Evolutionary conservation across 345 rosid species (phyloP).

Genomic region (Citrus cavaleriei): DNA sequence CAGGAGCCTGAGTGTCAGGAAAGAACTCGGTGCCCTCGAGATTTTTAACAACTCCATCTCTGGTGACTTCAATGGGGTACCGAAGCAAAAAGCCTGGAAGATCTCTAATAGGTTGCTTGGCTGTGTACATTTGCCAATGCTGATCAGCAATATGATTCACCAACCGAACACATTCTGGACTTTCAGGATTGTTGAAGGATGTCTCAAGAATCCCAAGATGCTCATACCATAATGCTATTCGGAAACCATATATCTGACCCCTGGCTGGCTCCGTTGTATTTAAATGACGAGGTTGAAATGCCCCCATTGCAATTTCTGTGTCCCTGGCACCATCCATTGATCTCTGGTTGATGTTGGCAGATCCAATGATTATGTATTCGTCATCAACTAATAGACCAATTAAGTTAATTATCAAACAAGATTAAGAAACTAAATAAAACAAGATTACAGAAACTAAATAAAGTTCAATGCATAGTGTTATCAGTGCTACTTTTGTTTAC

Average conservation of each 20-base stretch:
- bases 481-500: constrained; percentile 19
- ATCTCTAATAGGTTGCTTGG: constrained; percentile 21
- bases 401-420: neutral
- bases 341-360: constrained; percentile 89
- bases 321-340: constrained; percentile 90
- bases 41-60: constrained; percentile 34
- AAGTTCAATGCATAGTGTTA: neutral
- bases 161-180: constrained; percentile 25
- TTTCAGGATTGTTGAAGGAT: constrained; percentile 32
- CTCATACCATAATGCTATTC: constrained; percentile 71
- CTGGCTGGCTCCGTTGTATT: constrained; percentile 20
- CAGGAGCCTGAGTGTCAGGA: constrained; percentile 70
- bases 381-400: constrained; percentile 61
- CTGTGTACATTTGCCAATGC: constrained; percentile 43
- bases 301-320: constrained; percentile 89
- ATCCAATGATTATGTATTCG: constrained; percentile 84
- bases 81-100: constrained; percentile 47
- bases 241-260: constrained; percentile 54
- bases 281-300: constrained; percentile 65
- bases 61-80: constrained; percentile 54
- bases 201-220: constrained; percentile 29
- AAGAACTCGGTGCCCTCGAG: constrained; percentile 35
- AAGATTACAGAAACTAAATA: neutral
- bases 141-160: constrained; percentile 37
- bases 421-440: neutral